Base-by-base conservation (phyloP, 768 basidiomycete species). In the Paxillus involutus region DNA sequence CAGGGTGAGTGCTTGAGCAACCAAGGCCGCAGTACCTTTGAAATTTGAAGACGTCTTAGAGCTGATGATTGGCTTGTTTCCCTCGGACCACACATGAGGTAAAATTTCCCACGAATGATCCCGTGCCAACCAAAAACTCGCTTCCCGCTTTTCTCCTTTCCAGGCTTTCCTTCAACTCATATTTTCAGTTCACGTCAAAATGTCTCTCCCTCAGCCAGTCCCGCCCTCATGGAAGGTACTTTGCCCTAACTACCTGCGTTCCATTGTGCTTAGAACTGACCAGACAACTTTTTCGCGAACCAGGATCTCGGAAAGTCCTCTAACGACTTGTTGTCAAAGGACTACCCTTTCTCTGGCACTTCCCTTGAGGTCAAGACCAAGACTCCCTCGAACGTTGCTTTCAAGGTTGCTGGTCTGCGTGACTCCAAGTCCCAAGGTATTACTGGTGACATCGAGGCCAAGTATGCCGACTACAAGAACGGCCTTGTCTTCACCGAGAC, bases 251-350 rank as follows among this genome's bases (percentile, higher is more conserved):
- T n/a, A 10, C 21, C 5, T 44, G 21, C 13, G 1, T 9, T 19
- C 14, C 1, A 14, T 17, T 26, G 9, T 8, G 41, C 4, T 9
- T 16, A 24, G 29, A 11, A 37, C 21, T 29, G 41, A 57, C 52
- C 56, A 62, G 16, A 46, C 12, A 7, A 32, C n/a, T 17, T 14
- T 36, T 36, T 24, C 41, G 37, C 44, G 51, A 47, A n/a, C 29
- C 62, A 94, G 91, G 91, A 94, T 74, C 87, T 94, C 63, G 96
- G 96, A 75, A 98, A 98, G 84, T 94, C 94, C 62, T 92, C 94
- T 75, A 91, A 86, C 67, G 96, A 98, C 83, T 77, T 98, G 59
- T 81, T 99, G 64, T 80, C 80, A 71, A 94, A 88, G 80, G 97
- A 99, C 80, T 98, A 85, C 80, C 86, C 83, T 64, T 88, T 92